Evolutionary conservation across 306 rosid species (phyloP).

Genomic region (Gastrolobium villosum): DNA sequence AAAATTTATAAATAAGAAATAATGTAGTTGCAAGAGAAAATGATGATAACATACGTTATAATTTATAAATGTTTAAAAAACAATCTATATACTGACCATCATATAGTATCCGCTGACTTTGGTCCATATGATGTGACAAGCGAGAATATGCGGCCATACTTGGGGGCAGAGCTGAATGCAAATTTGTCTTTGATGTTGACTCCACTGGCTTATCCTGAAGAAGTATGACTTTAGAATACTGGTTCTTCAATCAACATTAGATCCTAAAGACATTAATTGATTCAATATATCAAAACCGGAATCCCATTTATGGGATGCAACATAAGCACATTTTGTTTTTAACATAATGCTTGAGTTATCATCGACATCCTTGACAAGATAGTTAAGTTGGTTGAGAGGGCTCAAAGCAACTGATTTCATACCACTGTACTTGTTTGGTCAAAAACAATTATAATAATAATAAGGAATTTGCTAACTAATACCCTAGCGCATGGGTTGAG

Average conservation of each 20-base stretch:
- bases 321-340: slow-evolving; percentile 40
- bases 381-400: slow-evolving; percentile 25
- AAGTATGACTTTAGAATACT: slow-evolving; percentile 81
- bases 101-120: slow-evolving; percentile 59
- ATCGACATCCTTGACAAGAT: slow-evolving; percentile 37
- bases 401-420: slow-evolving; percentile 10
- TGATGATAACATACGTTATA: slow-evolving; percentile 10
- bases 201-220: slow-evolving; percentile 93
- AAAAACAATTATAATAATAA: slow-evolving; percentile 22
- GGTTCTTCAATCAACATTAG: slow-evolving; percentile 82
- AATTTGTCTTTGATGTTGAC: slow-evolving; percentile 66
- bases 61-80: neutral
- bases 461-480: slow-evolving; percentile 7
- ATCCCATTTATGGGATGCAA: slow-evolving; percentile 48
- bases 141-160: slow-evolving; percentile 68
- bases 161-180: slow-evolving; percentile 61
- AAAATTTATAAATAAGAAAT: slow-evolving; percentile 3
- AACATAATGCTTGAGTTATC: slow-evolving; percentile 33
- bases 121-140: slow-evolving; percentile 60
- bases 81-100: slow-evolving; percentile 70
- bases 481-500: neutral
- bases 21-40: slow-evolving; percentile 20
- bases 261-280: slow-evolving; percentile 68
- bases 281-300: slow-evolving; percentile 62
- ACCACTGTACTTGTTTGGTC: slow-evolving; percentile 1